Percentiles rank a stretch among this genome's conserved stretches.
Evolutionary conservation across 306 rosid genomes (phyloP).

Genomic region (Vicia villosa): DNA sequence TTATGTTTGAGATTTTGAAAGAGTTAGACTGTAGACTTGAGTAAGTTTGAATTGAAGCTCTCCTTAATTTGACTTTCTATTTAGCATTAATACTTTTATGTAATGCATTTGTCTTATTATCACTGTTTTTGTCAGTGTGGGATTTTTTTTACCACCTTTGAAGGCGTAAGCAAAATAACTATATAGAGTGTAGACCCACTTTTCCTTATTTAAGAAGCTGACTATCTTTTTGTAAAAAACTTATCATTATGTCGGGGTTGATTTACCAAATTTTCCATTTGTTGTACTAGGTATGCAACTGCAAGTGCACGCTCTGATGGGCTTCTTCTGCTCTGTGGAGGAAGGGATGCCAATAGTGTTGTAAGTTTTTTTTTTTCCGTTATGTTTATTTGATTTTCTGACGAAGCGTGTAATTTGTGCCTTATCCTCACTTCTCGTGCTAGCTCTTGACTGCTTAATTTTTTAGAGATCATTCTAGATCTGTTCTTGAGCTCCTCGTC

Average conservation of each 20-base stretch:
- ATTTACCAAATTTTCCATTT: slow-evolving; percentile 28
- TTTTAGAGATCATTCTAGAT: neutral
- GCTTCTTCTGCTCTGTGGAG: slow-evolving; percentile 97
- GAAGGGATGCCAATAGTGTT: slow-evolving; percentile 96
- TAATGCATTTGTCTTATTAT: slow-evolving; percentile 14
- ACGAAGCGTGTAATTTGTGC: slow-evolving; percentile 34
- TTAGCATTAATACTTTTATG: slow-evolving; percentile 19
- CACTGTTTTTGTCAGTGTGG: slow-evolving; percentile 18
- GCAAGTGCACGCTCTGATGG: slow-evolving; percentile 99
- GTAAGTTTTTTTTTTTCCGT: slow-evolving; percentile 54
- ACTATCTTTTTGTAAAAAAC: slow-evolving; percentile 16
- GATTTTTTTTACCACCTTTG: slow-evolving; percentile 10
- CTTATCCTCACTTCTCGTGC: neutral
- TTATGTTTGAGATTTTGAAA: slow-evolving; percentile 25
- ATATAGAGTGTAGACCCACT: slow-evolving; percentile 1
- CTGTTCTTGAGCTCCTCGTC: neutral
- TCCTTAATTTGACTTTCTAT: slow-evolving; percentile 11
- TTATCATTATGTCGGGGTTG: slow-evolving; percentile 23
- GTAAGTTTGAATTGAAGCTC: slow-evolving; percentile 25
- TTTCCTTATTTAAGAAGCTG: slow-evolving; percentile 22
- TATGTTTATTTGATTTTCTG: slow-evolving; percentile 33
- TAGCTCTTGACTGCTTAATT: neutral
- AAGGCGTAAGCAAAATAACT: slow-evolving; percentile 17
- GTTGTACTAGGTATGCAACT: slow-evolving; percentile 88
- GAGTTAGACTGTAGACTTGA: slow-evolving; percentile 11